These are phyloP conservation scores for Reticulomyxa filosa DNA, from an alignment of 78 protist species.

Conservation along the genomic window DNA sequence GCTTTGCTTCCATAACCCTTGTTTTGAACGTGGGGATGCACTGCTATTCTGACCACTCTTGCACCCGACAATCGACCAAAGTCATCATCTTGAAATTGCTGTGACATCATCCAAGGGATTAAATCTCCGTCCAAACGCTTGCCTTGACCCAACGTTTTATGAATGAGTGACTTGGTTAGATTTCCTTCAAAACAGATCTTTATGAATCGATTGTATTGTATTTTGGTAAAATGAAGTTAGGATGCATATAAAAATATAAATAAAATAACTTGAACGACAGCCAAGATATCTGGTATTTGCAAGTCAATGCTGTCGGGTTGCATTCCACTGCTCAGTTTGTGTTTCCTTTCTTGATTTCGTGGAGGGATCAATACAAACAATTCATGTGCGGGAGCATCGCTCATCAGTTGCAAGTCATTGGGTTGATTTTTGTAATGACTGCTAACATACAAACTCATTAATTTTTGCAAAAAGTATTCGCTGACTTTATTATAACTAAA, in stretches of 20 bases:
- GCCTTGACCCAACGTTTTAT: slow-evolving; percentile 39
- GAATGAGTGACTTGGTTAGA: slow-evolving; percentile 39
- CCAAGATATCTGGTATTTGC: slow-evolving; percentile 68
- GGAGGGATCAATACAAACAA: neutral
- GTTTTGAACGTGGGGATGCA: slow-evolving; percentile 59
- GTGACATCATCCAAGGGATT: slow-evolving; percentile 94
- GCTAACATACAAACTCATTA: neutral
- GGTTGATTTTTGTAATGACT: slow-evolving; percentile 98
- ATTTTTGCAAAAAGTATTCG: slow-evolving; percentile 66
- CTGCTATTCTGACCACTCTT: slow-evolving; percentile 89
- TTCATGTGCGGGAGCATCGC: slow-evolving; percentile 97
- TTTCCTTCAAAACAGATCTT: slow-evolving; percentile 73
- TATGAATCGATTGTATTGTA: slow-evolving; percentile 2
- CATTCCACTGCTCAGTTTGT: neutral
- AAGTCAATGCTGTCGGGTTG: neutral
- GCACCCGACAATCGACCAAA: neutral
- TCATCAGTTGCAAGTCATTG: slow-evolving; percentile 88
- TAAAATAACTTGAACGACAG: slow-evolving; percentile 62
- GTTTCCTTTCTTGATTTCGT: neutral
- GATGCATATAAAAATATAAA: neutral
- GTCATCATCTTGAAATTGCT: slow-evolving; percentile 9
- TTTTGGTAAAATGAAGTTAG: neutral
- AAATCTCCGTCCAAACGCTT: slow-evolving; percentile 75
- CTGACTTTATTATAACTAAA: slow-evolving; percentile 80
- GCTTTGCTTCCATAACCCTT: slow-evolving; percentile 70